Conservation (phyloP, 2,329 filamentous ascomycete species). For the Colletotrichum orchidophilum region DNA sequence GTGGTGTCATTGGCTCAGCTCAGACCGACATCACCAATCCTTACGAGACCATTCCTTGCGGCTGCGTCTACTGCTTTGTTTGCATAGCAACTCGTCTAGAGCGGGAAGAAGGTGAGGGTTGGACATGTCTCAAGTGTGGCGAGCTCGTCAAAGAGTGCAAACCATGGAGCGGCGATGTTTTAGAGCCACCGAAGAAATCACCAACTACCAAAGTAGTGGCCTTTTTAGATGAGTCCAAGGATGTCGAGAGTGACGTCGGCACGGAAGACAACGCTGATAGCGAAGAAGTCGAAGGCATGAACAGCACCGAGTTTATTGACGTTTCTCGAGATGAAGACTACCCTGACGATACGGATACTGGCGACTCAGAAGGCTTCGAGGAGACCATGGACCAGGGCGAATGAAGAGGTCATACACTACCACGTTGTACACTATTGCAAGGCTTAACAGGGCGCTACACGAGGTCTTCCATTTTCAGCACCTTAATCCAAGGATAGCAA, state of each 20-base stretch:
- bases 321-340: slow-evolving; percentile 13
- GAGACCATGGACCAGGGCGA: slow-evolving; percentile 31
- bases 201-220: slow-evolving; percentile 66
- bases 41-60: slow-evolving; percentile 89
- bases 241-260: neutral
- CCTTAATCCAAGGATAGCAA: neutral
- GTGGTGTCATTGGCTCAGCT: slow-evolving; percentile 85
- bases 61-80: slow-evolving; percentile 95
- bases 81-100: slow-evolving; percentile 92
- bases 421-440: slow-evolving; percentile 3
- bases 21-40: slow-evolving; percentile 96
- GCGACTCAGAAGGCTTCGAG: slow-evolving; percentile 30
- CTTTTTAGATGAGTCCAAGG: slow-evolving; percentile 64
- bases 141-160: slow-evolving; percentile 84
- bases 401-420: neutral
- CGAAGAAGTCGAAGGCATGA: neutral
- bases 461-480: neutral
- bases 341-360: slow-evolving; percentile 17
- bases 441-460: neutral
- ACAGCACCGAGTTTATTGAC: slow-evolving; percentile 15
- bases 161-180: slow-evolving; percentile 91
- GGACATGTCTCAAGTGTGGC: slow-evolving; percentile 90
- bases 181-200: slow-evolving; percentile 64
- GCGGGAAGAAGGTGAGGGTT: slow-evolving; percentile 92
- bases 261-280: neutral